phyloP scores from a whole-genome alignment of 768 basidiomycete species.

The Boletellus ananiceps region DNA sequence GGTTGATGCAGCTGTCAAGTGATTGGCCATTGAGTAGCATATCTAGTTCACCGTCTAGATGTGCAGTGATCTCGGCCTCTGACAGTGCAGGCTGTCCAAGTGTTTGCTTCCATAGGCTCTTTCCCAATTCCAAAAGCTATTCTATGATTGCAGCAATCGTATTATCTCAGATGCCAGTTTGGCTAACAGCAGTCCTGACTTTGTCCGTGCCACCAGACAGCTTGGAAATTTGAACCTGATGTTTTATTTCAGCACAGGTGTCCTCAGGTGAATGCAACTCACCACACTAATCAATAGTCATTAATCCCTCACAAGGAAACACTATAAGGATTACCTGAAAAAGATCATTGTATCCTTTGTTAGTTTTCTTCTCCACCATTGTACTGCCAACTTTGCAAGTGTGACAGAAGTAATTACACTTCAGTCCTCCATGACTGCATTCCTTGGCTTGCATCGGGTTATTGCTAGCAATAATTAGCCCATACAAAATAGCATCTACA shows the following conservation, averaged over 20 bases:
- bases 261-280: conserved; percentile 7
- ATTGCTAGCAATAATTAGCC: conserved; percentile 23
- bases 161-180: conserved; percentile 34
- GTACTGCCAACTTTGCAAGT: conserved; percentile 32
- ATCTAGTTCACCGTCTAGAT: conserved; percentile 5
- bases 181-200: conserved; percentile 21
- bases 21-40: not conserved
- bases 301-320: not conserved
- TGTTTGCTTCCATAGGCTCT: not conserved
- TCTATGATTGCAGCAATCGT: conserved; percentile 28
- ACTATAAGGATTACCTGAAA: conserved; percentile 13
- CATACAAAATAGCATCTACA: conserved; percentile 22
- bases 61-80: not conserved
- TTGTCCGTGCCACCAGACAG: conserved; percentile 9
- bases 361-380: conserved; percentile 14
- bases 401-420: conserved; percentile 31
- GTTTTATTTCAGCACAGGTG: not conserved
- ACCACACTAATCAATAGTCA: not conserved
- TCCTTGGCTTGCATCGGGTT: conserved; percentile 38
- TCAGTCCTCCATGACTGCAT: conserved; percentile 31
- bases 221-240: conserved; percentile 6
- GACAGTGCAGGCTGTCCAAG: not conserved
- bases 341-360: conserved; percentile 24
- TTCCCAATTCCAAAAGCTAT: conserved; percentile 31
- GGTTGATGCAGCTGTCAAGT: not conserved